Percentiles rank a stretch among this genome's conserved stretches.
These are phyloP conservation scores for Kwoniella dendrophila DNA, from an alignment of 768 basidiomycete species.

Conservation along the genomic window DNA sequence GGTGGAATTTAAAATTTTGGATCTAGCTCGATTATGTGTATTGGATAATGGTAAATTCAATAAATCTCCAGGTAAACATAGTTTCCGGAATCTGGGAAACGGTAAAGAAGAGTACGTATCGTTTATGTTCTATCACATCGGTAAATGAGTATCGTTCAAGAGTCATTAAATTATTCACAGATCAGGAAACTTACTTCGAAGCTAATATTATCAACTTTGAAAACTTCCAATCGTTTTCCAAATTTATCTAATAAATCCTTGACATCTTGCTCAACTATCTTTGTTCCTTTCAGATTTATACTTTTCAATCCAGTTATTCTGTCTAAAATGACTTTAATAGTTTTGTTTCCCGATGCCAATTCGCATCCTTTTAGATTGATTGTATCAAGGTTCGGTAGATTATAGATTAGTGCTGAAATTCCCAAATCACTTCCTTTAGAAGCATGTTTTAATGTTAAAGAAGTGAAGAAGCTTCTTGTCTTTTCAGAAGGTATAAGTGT, in stretches of 20 bases:
- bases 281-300: conserved; percentile 44
- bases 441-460: conserved; percentile 32
- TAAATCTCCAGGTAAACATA: conserved; percentile 43
- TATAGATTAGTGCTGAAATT: conserved; percentile 34
- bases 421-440: conserved; percentile 32
- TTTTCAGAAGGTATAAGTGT: conserved; percentile 18
- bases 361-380: conserved; percentile 44
- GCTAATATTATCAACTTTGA: conserved; percentile 35
- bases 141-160: neutral
- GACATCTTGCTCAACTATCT: conserved; percentile 31
- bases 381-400: conserved; percentile 34
- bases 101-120: conserved; percentile 23
- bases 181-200: conserved; percentile 28
- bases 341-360: conserved; percentile 17
- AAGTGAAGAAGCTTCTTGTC: conserved; percentile 5
- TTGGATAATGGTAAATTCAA: conserved; percentile 23
- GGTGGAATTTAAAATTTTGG: conserved; percentile 11
- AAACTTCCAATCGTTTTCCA: conserved; percentile 30
- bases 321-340: conserved; percentile 29
- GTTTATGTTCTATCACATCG: conserved; percentile 13
- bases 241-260: conserved; percentile 27
- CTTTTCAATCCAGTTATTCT: conserved; percentile 21
- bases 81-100: conserved; percentile 38
- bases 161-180: neutral
- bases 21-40: neutral